These are phyloP conservation scores for Harringtonia lauricola DNA, from an alignment of 2,329 filamentous ascomycete species.

Conservation along the genomic window DNA sequence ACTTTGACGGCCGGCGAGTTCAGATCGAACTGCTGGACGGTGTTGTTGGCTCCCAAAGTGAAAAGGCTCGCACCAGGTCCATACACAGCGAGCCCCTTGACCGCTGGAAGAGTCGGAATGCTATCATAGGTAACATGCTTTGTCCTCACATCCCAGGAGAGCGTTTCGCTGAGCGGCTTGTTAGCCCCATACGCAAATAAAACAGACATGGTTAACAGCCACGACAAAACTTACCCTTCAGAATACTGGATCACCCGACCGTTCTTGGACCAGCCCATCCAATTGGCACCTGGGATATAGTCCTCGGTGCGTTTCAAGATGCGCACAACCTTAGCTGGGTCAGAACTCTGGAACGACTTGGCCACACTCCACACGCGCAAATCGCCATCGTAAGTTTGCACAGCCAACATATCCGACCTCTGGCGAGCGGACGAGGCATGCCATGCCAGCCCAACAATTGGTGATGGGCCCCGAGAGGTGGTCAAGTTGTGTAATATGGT, in stretches of 20 bases:
- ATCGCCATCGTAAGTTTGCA: conserved; percentile 85
- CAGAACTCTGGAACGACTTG: conserved; percentile 59
- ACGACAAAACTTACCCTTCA: conserved; percentile 59
- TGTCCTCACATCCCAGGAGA: conserved; percentile 95
- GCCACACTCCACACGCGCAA: conserved; percentile 93
- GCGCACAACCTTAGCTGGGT: conserved; percentile 79
- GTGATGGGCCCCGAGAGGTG: conserved; percentile 72
- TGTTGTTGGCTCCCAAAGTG: conserved; percentile 77
- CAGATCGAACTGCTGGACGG: conserved; percentile 89
- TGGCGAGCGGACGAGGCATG: conserved; percentile 93
- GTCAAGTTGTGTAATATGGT: conserved; percentile 89
- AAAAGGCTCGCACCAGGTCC: conserved; percentile 87
- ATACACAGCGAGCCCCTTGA: conserved; percentile 76
- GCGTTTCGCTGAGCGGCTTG: conserved; percentile 58
- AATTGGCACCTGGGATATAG: conserved; percentile 66
- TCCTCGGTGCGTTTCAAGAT: conserved; percentile 73
- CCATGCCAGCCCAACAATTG: conserved; percentile 81
- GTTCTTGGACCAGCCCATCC: conserved; percentile 98
- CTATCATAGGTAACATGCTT: conserved; percentile 88
- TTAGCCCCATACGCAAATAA: too few species aligned
- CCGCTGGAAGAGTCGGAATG: conserved; percentile 73
- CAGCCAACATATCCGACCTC: conserved; percentile 95
- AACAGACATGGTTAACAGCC: neutral
- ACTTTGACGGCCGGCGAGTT: conserved; percentile 74
- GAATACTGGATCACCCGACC: conserved; percentile 88